These are phyloP conservation scores for Paraglomus brasilianum DNA, from an alignment of 192 early-diverging fungal genomes.

Conservation along the genomic window DNA sequence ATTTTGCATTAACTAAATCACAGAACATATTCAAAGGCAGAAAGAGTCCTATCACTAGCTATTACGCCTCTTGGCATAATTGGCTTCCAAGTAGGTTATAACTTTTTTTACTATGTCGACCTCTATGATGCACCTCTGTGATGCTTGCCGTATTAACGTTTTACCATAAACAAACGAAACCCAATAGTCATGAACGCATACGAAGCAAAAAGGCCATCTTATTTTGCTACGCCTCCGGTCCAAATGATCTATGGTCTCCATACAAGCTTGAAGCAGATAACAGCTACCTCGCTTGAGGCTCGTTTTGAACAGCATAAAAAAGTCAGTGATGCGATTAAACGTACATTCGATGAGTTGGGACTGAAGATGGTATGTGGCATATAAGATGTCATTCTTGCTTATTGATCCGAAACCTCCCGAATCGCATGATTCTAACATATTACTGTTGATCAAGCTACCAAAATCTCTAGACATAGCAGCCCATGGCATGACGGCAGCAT, in stretches of 20 bases:
- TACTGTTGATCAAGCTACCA: conserved; percentile 19
- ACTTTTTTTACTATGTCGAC: neutral
- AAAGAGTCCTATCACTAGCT: conserved; percentile 77
- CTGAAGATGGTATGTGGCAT: conserved; percentile 66
- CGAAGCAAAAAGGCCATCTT: conserved; percentile 86
- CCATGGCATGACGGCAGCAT: conserved; percentile 81
- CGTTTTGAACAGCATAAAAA: conserved; percentile 78
- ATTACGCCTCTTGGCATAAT: conserved; percentile 90
- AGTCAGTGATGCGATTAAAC: conserved; percentile 74
- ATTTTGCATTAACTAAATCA: neutral
- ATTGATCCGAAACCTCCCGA: neutral
- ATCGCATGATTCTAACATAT: neutral
- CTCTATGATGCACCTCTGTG: neutral
- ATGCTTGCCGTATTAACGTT: neutral
- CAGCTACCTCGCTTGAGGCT: conserved; percentile 63
- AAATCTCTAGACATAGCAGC: conserved; percentile 57
- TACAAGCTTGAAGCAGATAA: conserved; percentile 75
- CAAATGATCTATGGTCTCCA: conserved; percentile 89
- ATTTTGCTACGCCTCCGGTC: conserved; percentile 97
- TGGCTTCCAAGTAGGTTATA: conserved; percentile 78
- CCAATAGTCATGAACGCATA: conserved; percentile 86
- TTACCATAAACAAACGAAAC: neutral
- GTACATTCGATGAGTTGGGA: conserved; percentile 64
- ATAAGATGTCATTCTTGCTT: neutral
- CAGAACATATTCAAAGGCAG: conserved; percentile 61